Evolutionary conservation across 2,329 filamentous ascomycete genomes (phyloP).

Genomic region (Calonectria henricotiae): DNA sequence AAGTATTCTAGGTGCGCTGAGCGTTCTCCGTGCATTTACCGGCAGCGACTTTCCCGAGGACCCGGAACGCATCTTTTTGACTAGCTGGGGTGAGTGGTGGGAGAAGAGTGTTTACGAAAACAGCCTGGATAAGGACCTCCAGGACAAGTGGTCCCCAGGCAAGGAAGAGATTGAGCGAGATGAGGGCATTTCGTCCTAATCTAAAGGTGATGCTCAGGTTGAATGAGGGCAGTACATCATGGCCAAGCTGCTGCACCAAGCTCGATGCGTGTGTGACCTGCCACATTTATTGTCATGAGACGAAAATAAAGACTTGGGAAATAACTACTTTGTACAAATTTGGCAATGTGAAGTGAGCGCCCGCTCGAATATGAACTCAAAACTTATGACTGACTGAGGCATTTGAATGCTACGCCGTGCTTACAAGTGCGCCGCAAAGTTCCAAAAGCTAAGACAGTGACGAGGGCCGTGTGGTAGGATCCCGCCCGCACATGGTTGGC

Average conservation of each 20-base stretch:
- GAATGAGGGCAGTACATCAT: too few relatives aligned
- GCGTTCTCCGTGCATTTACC: constrained; percentile 63
- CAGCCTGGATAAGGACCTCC: constrained; percentile 64
- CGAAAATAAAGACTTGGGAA: too few relatives aligned
- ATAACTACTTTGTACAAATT: too few relatives aligned
- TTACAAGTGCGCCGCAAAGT: background rate
- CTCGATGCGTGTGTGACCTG: too few relatives aligned
- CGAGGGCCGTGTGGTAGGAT: background rate
- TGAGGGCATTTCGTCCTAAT: constrained; percentile 50
- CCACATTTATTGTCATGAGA: too few relatives aligned
- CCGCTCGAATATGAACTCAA: background rate
- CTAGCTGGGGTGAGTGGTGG: constrained; percentile 74
- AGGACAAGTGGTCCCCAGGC: constrained; percentile 68
- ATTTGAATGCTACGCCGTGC: constrained; percentile 4
- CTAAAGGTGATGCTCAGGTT: too few relatives aligned
- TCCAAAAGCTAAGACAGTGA: background rate
- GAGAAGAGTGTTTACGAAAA: constrained; percentile 61
- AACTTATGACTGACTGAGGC: background rate
- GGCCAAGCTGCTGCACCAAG: too few relatives aligned
- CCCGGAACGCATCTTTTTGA: constrained; percentile 69
- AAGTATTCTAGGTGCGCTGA: constrained; percentile 60
- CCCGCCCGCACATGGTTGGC: background rate
- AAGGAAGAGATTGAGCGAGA: constrained; percentile 67
- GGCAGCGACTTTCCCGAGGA: constrained; percentile 67
- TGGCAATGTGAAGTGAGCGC: background rate